A percentile compares a stretch with the other conserved stretches of the same genome.
Evolutionary conservation across 2,329 filamentous ascomycete species (phyloP).

Genomic region (Hysterium pulicare): DNA sequence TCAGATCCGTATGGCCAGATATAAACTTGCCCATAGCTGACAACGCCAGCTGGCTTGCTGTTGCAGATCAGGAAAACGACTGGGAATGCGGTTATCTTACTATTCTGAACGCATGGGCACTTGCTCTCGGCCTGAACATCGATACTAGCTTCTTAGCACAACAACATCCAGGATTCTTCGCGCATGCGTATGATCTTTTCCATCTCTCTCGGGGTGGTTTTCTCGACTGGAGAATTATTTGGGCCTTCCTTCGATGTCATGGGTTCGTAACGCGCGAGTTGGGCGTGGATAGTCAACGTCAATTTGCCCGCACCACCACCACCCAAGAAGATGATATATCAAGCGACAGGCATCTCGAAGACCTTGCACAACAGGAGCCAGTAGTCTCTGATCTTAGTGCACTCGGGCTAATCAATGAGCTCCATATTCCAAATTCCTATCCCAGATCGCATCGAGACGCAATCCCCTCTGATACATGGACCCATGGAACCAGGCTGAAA

Average conservation of each 20-base stretch:
- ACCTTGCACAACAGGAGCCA: too few relatives aligned
- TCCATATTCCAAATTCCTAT: too few relatives aligned
- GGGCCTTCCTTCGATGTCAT: constrained; percentile 11
- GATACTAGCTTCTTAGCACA: constrained; percentile 8
- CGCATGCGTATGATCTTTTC: constrained; percentile 1
- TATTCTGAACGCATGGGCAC: constrained; percentile 15
- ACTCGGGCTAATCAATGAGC: too few relatives aligned
- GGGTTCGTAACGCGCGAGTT: constrained; percentile 4
- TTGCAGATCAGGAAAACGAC: not conserved
- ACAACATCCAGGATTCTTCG: constrained; percentile 1
- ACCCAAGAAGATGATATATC: too few relatives aligned
- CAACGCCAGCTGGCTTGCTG: not conserved
- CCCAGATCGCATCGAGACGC: too few relatives aligned
- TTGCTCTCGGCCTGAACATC: constrained; percentile 12
- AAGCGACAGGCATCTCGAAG: too few relatives aligned
- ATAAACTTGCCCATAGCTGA: not conserved
- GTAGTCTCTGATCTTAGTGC: too few relatives aligned
- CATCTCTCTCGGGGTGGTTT: constrained; percentile 1
- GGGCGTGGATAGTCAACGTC: not conserved
- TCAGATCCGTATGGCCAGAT: constrained; percentile 2
- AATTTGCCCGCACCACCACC: not conserved
- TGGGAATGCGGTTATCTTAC: constrained; percentile 11
- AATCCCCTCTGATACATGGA: too few relatives aligned
- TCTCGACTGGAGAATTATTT: constrained; percentile 17
- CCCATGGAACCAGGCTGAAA: not conserved